Conservation (phyloP, 164 flowering plant genomes). For the Warburgia ugandensis region DNA sequence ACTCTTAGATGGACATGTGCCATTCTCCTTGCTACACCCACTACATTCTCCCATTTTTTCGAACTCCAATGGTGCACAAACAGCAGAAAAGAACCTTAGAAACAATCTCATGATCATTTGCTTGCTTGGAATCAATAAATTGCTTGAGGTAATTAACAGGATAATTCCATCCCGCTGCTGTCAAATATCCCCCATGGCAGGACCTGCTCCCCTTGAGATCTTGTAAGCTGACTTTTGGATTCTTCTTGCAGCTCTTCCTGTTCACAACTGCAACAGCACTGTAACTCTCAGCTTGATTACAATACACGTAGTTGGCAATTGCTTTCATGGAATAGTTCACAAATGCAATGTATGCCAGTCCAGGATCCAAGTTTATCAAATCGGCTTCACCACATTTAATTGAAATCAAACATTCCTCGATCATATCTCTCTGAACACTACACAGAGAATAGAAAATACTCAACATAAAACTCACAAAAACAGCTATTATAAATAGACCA, state of each 20-base stretch:
- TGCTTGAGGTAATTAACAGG: slow-evolving; percentile 21
- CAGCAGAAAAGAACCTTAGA: slow-evolving; percentile 22
- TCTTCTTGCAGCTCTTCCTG: slow-evolving; percentile 13
- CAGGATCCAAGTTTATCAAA: slow-evolving; percentile 22
- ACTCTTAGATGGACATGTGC: slow-evolving; percentile 14
- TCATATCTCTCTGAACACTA: slow-evolving; percentile 16
- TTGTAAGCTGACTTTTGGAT: slow-evolving; percentile 10
- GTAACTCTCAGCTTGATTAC: slow-evolving; percentile 23
- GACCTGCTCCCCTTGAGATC: slow-evolving; percentile 24
- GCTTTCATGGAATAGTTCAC: slow-evolving; percentile 25
- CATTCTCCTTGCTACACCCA: slow-evolving; percentile 28
- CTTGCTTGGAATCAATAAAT: slow-evolving; percentile 1
- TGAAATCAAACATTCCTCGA: slow-evolving; percentile 16
- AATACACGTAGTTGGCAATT: slow-evolving; percentile 23
- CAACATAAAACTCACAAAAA: no score
- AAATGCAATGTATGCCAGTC: slow-evolving; percentile 24
- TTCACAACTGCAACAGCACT: slow-evolving; percentile 22
- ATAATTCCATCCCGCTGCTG: slow-evolving; percentile 35
- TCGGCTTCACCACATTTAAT: slow-evolving; percentile 21
- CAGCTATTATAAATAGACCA: no score
- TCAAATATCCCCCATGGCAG: slow-evolving; percentile 30
- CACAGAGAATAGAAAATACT: no score
- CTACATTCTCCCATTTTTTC: slow-evolving; percentile 19
- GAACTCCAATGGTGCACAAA: slow-evolving; percentile 34
- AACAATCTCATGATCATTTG: slow-evolving; percentile 16